phyloP scores from a whole-genome alignment of 148 eudicot species.

The Beta vulgaris region DNA sequence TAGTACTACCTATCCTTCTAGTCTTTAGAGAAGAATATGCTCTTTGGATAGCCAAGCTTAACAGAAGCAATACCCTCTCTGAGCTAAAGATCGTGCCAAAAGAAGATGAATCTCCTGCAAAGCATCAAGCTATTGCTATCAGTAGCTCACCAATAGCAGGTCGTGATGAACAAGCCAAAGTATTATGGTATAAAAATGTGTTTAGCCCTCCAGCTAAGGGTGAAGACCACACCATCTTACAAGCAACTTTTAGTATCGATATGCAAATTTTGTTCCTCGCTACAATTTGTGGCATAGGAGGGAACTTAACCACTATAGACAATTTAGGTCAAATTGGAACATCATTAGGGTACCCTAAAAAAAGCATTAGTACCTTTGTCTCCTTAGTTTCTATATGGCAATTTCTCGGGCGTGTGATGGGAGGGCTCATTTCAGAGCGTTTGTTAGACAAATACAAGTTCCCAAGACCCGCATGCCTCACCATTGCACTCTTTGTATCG shows the following conservation, averaged over 20 bases:
- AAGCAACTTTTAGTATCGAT: constrained; percentile 34
- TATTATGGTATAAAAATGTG: constrained; percentile 18
- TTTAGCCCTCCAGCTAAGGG: constrained; percentile 28
- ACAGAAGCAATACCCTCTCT: not conserved
- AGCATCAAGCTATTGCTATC: not conserved
- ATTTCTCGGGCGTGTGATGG: constrained; percentile 31
- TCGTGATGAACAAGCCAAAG: not conserved
- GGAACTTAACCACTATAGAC: constrained; percentile 30
- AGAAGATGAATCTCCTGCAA: not conserved
- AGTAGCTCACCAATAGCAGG: not conserved
- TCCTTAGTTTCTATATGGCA: constrained; percentile 35
- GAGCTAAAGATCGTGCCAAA: constrained; percentile 19
- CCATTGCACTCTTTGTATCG: constrained; percentile 26
- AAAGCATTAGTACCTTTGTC: constrained; percentile 34
- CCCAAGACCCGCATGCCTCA: constrained; percentile 33
- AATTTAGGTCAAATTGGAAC: constrained; percentile 34
- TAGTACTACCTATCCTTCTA: constrained; percentile 24
- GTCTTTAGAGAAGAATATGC: constrained; percentile 27
- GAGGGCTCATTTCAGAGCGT: constrained; percentile 31
- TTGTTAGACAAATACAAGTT: constrained; percentile 28
- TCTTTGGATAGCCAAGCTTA: constrained; percentile 19
- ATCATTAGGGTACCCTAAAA: constrained; percentile 30
- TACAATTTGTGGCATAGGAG: constrained; percentile 33
- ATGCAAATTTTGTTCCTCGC: constrained; percentile 34
- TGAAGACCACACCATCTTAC: constrained; percentile 32